Conservation (phyloP, 2,329 filamentous ascomycete genomes). For the Chalaropsis ovoidea region DNA sequence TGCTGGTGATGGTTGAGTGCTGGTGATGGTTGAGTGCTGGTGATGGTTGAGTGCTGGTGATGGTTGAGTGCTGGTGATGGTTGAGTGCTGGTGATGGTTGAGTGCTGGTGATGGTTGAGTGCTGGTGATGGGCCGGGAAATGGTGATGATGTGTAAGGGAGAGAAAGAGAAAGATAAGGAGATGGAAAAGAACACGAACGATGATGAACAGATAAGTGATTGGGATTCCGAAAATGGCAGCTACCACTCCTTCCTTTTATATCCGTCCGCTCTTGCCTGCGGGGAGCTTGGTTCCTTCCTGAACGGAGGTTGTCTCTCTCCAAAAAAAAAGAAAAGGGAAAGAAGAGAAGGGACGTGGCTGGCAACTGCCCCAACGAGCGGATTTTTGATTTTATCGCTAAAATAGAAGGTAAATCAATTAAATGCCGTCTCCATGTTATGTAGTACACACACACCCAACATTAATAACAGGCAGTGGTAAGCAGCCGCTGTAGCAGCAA, state of each 20-base stretch:
- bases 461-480: not conserved
- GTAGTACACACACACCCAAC: not conserved
- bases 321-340: not conserved
- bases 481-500: not conserved
- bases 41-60: not conserved
- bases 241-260: not conserved
- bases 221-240: not conserved
- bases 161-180: not conserved
- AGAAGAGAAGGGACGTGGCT: not conserved
- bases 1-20: slow-evolving; percentile 18
- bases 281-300: not conserved
- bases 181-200: not conserved
- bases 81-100: not conserved
- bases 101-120: slow-evolving; percentile 20
- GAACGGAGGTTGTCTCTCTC: not conserved
- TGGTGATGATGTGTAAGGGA: not conserved
- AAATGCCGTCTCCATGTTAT: not conserved
- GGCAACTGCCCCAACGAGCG: not conserved
- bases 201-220: not conserved
- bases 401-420: not conserved
- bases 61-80: slow-evolving; percentile 24
- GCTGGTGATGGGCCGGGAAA: not conserved
- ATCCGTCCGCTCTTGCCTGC: not conserved
- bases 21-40: slow-evolving; percentile 24
- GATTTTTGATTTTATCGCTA: not conserved